Conservation (phyloP, 2,329 filamentous ascomycete genomes). For the Aspergillus sergii region DNA sequence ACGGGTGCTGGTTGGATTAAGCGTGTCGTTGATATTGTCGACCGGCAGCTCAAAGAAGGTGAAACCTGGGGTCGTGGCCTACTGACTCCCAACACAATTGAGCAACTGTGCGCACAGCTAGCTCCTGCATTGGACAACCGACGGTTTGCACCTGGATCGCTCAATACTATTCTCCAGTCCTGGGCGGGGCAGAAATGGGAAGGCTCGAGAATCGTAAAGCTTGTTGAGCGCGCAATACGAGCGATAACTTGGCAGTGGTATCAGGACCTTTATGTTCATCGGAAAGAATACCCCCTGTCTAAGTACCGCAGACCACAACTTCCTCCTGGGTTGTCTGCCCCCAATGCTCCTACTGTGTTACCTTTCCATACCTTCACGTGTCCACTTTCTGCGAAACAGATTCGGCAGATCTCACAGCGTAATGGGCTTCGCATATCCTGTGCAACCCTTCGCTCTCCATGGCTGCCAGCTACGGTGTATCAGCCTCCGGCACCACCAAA, state of each 20-base stretch:
- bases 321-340: constrained; percentile 72
- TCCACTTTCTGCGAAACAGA: constrained; percentile 85
- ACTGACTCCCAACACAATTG: constrained; percentile 60
- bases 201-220: constrained; percentile 78
- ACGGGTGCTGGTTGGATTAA: constrained; percentile 79
- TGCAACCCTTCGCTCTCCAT: constrained; percentile 81
- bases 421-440: constrained; percentile 93
- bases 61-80: constrained; percentile 80
- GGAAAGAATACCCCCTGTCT: constrained; percentile 57
- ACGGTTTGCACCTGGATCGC: constrained; percentile 28
- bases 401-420: constrained; percentile 90
- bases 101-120: constrained; percentile 55
- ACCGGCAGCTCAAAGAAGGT: constrained; percentile 82
- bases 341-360: constrained; percentile 87
- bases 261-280: constrained; percentile 71
- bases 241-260: constrained; percentile 85
- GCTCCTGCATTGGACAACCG: constrained; percentile 33
- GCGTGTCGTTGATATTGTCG: constrained; percentile 86
- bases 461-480: constrained; percentile 80
- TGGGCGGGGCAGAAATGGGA: constrained; percentile 85
- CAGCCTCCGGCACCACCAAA: constrained; percentile 80
- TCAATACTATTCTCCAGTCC: constrained; percentile 44
- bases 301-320: constrained; percentile 74
- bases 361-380: constrained; percentile 98
- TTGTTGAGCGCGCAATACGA: constrained; percentile 82